Evolutionary conservation across 108 stramenopile genomes (phyloP), one percentile per base, ranked within the genome.

Genomic region (Hondaea fermentalgiana): DNA sequence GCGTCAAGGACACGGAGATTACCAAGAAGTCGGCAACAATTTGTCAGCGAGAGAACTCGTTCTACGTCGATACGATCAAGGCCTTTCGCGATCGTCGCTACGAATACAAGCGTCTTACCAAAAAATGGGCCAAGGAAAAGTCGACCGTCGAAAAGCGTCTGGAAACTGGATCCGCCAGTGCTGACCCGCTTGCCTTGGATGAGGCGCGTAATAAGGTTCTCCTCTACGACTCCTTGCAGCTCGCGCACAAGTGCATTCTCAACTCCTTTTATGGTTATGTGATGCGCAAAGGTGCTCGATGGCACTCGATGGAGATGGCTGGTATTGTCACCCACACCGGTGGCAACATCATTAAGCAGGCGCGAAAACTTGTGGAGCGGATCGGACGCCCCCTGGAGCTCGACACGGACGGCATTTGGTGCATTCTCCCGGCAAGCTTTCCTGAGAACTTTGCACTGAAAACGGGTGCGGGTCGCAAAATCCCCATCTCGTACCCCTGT

Each of bases 351-450:
- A 99, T 99, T 90, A 97, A 95, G 44, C 99, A 99, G 91, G 98
- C 98, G 45, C 94, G 98, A 5, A 94, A 94, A 72, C 91, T 98
- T 45, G 96, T 98, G 5, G 97, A 98, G 89, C 97, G 98, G 89
- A 97, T 99, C 88, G 99, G 99, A 19, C 95, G 99, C 28, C 98
- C 98, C 12, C 91, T 99, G 72, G 99, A 99, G 91, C 93, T 99
- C 71, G 99, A 99, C 91, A 99, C 99, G 16, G 99, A 99, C 94
- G 99, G 99, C 64, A 99, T 99, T 90, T 99, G 99, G 99, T 99
- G 99, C 92, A 99, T 99, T 90, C 92, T 99, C 51, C 99, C 99
- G 0, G 92, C 95, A 44, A 96, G 96, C 72, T 99, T 99, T 90
- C 99, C 99, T 5, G 97, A 98, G 90, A 95, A 93, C 57, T 98